Evolutionary conservation across 768 basidiomycete species (phyloP).

Genomic region (Psilocybe azurescens): DNA sequence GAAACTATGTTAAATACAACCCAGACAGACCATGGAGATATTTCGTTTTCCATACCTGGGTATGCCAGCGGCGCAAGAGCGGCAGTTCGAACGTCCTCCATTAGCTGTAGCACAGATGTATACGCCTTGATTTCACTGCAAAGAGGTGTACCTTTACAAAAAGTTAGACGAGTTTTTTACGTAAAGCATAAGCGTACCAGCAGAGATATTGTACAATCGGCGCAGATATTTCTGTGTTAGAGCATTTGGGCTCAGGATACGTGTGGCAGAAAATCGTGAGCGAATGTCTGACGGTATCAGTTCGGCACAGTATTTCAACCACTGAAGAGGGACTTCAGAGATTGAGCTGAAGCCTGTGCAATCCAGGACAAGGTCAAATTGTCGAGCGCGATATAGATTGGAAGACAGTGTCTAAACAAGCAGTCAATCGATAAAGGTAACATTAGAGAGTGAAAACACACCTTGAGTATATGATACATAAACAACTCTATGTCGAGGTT

Average conservation of each 20-base stretch:
- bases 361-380: constrained; percentile 80
- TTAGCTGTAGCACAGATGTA: constrained; percentile 65
- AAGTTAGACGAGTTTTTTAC: background rate
- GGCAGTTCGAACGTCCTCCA: constrained; percentile 56
- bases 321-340: constrained; percentile 82
- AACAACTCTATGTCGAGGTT: constrained; percentile 79
- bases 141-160: constrained; percentile 52
- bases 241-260: constrained; percentile 77
- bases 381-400: constrained; percentile 48
- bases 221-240: constrained; percentile 76
- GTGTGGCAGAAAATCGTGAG: constrained; percentile 59
- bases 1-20: constrained; percentile 8
- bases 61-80: constrained; percentile 52
- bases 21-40: background rate
- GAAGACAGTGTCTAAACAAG: constrained; percentile 53
- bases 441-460: constrained; percentile 20
- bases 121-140: constrained; percentile 61
- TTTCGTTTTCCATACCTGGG: constrained; percentile 49
- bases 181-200: constrained; percentile 36
- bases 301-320: constrained; percentile 80
- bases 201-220: constrained; percentile 74
- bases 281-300: constrained; percentile 75
- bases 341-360: constrained; percentile 78
- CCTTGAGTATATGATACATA: constrained; percentile 82
- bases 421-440: background rate